Evolutionary conservation across 2,329 filamentous ascomycete genomes (phyloP).

Genomic region (Trichothecium sympodiale): DNA sequence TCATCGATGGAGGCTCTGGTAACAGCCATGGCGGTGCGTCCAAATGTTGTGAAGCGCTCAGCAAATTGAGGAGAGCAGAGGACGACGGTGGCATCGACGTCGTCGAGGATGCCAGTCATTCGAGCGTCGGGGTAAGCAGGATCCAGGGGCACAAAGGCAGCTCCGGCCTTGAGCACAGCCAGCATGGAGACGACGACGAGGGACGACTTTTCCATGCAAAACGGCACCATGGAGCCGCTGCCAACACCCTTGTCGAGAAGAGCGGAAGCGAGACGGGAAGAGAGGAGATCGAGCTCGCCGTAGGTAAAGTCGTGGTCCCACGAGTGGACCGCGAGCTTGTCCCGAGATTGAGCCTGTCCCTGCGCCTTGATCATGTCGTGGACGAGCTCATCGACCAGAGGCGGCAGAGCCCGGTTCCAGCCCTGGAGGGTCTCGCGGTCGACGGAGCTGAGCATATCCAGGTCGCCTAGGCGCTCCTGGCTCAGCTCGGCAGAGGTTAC

Average conservation of each 20-base stretch:
- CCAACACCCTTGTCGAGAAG: slow-evolving; percentile 20
- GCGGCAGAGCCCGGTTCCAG: slow-evolving; percentile 24
- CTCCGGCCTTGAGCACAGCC: slow-evolving; percentile 35
- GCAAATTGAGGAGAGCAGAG: slow-evolving; percentile 2
- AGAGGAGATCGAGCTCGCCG: slow-evolving; percentile 21
- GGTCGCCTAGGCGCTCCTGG: slow-evolving; percentile 5
- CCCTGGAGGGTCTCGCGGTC: slow-evolving; percentile 24
- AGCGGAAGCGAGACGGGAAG: slow-evolving; percentile 21
- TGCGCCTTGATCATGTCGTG: slow-evolving; percentile 26
- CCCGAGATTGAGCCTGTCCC: slow-evolving; percentile 13
- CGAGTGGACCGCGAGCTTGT: slow-evolving; percentile 22
- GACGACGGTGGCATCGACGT: slow-evolving; percentile 1
- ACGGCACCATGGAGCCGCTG: slow-evolving; percentile 26
- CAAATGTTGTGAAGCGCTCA: slow-evolving; percentile 1
- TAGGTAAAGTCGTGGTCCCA: slow-evolving; percentile 32
- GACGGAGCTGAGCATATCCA: neutral
- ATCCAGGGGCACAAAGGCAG: slow-evolving; percentile 15
- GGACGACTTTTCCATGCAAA: slow-evolving; percentile 37
- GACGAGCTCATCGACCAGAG: slow-evolving; percentile 22
- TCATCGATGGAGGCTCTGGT: too few species aligned
- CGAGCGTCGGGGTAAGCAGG: slow-evolving; percentile 1
- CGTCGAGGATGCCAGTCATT: slow-evolving; percentile 2
- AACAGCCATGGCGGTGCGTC: neutral
- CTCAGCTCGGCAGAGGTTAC: neutral
- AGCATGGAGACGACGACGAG: slow-evolving; percentile 33